Base-by-base conservation (phyloP, 345 rosid genomes). In the Raphanus raphanistrum region DNA sequence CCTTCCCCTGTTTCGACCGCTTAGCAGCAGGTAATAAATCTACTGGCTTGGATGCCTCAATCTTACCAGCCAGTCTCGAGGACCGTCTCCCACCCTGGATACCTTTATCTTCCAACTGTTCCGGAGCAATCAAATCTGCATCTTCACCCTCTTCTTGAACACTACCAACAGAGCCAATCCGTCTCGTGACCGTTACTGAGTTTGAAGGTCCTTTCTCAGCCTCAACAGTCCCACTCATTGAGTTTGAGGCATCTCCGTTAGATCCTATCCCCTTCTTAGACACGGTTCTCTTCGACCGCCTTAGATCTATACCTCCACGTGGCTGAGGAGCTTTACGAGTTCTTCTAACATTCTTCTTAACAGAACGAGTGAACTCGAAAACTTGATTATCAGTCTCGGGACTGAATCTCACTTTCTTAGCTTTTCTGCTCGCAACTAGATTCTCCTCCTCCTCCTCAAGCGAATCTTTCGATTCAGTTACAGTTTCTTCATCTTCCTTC, bases 371-470 rank as follows among this genome's bases (percentile, higher is more conserved):
- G 43, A 81, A 87, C 13, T 82, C 64, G 50, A 84, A 74, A 0
- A 83, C 82, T 80, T 90, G 84, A 6, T 78, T 71, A 3, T 89
- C 85, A 29, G 85, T 69, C 7, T 89, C 85, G 13, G 84, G 86
- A 38, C 89, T 88, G 62, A 92, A 92, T 13, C 35, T 86, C 3
- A 89, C 98, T 79, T 82, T 89, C 87, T 88, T 89, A 12, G 16
- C 50, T 2, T 64, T 63, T 52, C 59, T 52, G 0, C 15, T 12
- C 29, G 2, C 70, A 48, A 11, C 59, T 35, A 66, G 26, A 26
- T 12, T 72, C 43, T 13, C 79, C 36, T 50, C 73, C n/a, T 48
- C 54, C 54, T 48, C 54, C 54, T 45, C 52, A 45, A 5, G 15
- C 6, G 52, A 45, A 45, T 12, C 1, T 1, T 48, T n/a, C 6